Evolutionary conservation across 2,329 filamentous ascomycete genomes (phyloP), one percentile per base, ranked within the genome.

Genomic region (Hymenoscyphus infarciens): DNA sequence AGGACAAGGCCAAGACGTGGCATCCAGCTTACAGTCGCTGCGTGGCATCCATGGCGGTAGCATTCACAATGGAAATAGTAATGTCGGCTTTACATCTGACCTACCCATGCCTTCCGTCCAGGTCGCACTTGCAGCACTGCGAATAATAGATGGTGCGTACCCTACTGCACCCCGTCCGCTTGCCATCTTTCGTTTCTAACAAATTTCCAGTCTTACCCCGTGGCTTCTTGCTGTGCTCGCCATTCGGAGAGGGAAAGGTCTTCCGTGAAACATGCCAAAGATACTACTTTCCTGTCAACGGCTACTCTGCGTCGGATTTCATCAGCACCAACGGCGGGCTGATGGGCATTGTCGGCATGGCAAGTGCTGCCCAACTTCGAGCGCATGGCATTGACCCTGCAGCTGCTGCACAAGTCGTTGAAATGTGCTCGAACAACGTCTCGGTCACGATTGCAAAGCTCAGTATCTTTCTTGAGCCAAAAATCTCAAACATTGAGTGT

Each of bases 271-370:
- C 53, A 42, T 64, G 62, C 25, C 62, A 61, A 27, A 61, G 39
- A 31, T 38, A 56, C 38, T 64, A 61, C n/a, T 64, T 64, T 42
- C 62, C 62, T 10, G 38, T 61, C 22, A 16, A 60, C 49, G 62
- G 62, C 15, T 64, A 64, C 49, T 61, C 62, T 31, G 42, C 31
- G n/a, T 56, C 62, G 25, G 62, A 64, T 16, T 61, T 64, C 53
- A 54, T 64, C n/a, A 61, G 59, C 6, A 35, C 33, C 33, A 35
- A 35, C 33, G 33, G 33, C 33, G 33, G 33, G 33, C 33, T 35
- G 33, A 35, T 35, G 33, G 10, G 33, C 33, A 35, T 35, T 35
- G 3, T 35, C 33, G 33, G 33, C 33, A 35, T 35, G 33, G 33
- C 33, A 15, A 35, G 33, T 35, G 33, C 33, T 35, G 10, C 33